Evolutionary conservation across 768 basidiomycete genomes (phyloP).

Genomic region (Arthromyces matolae): DNA sequence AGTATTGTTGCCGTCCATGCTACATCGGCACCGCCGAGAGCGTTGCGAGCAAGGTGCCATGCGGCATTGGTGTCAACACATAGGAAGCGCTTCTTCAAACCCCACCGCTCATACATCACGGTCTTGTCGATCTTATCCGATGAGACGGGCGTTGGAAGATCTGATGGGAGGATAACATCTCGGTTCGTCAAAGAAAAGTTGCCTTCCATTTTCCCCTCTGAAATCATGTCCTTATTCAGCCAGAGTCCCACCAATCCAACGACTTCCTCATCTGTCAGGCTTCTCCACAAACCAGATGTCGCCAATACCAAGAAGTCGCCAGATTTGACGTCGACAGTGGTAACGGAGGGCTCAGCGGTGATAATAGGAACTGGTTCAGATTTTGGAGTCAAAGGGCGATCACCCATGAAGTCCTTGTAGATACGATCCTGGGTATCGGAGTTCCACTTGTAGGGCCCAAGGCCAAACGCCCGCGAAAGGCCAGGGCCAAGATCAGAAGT

Average conservation of each 20-base stretch:
- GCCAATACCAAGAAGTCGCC: slow-evolving; percentile 55
- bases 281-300: slow-evolving; percentile 51
- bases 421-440: slow-evolving; percentile 34
- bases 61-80: slow-evolving; percentile 40
- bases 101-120: slow-evolving; percentile 33
- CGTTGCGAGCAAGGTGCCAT: slow-evolving; percentile 47
- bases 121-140: slow-evolving; percentile 32
- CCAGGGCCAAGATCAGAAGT: slow-evolving; percentile 28
- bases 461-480: slow-evolving; percentile 40
- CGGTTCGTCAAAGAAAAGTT: too few species aligned
- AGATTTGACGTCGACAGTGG: slow-evolving; percentile 35
- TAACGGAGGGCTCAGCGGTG: slow-evolving; percentile 50
- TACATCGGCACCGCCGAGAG: slow-evolving; percentile 44
- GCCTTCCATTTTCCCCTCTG: too few species aligned
- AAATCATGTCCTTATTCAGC: slow-evolving; percentile 25
- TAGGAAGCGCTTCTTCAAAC: slow-evolving; percentile 35
- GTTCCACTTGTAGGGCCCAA: slow-evolving; percentile 41
- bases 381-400: slow-evolving; percentile 28
- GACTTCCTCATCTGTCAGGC: slow-evolving; percentile 50
- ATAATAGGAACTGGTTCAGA: too few species aligned
- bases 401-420: slow-evolving; percentile 31
- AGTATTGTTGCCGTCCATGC: slow-evolving; percentile 38
- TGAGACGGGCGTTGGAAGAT: slow-evolving; percentile 26
- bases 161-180: slow-evolving; percentile 15
- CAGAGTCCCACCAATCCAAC: slow-evolving; percentile 51